Evolutionary conservation across 768 basidiomycete genomes (phyloP).

Genomic region (Serendipita indica): DNA sequence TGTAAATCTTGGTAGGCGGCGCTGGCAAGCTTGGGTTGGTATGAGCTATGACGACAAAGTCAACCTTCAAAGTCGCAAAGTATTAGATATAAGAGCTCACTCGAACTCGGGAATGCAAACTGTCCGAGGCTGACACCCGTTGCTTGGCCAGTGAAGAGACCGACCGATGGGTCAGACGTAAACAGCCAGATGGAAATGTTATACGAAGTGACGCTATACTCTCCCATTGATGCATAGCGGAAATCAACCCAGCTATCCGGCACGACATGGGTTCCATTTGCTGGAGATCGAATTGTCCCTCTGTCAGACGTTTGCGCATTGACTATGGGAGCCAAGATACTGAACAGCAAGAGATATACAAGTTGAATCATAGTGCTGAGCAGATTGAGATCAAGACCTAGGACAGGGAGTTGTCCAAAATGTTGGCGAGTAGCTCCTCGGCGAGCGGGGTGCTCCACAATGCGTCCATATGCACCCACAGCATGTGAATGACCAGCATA

Average conservation of each 20-base stretch:
- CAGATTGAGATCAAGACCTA: too few relatives aligned
- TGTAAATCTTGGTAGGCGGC: not conserved
- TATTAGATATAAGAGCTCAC: not conserved
- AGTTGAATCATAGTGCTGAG: too few relatives aligned
- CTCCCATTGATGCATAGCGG: conserved; percentile 26
- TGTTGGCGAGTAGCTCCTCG: too few relatives aligned
- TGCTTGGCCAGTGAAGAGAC: conserved; percentile 20
- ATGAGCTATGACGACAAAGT: not conserved
- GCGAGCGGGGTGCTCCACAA: too few relatives aligned
- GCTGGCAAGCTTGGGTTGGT: not conserved
- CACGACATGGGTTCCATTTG: conserved; percentile 24
- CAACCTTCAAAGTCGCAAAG: not conserved
- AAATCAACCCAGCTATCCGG: conserved; percentile 32
- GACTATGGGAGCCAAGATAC: not conserved
- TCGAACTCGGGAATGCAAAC: conserved; percentile 19
- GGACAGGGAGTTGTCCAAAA: too few relatives aligned
- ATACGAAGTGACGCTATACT: conserved; percentile 31
- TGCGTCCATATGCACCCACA: too few relatives aligned
- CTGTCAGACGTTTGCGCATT: conserved; percentile 7
- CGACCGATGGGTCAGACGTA: conserved; percentile 20
- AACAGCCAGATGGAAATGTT: conserved; percentile 30
- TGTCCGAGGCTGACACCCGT: conserved; percentile 32
- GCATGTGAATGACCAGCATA: too few relatives aligned
- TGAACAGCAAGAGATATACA: not conserved
- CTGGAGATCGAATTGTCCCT: conserved; percentile 21